A percentile compares a stretch with the other conserved stretches of the same genome.
Evolutionary conservation across 2,329 filamentous ascomycete species (phyloP).

Genomic region (Dactylonectria macrodidyma): DNA sequence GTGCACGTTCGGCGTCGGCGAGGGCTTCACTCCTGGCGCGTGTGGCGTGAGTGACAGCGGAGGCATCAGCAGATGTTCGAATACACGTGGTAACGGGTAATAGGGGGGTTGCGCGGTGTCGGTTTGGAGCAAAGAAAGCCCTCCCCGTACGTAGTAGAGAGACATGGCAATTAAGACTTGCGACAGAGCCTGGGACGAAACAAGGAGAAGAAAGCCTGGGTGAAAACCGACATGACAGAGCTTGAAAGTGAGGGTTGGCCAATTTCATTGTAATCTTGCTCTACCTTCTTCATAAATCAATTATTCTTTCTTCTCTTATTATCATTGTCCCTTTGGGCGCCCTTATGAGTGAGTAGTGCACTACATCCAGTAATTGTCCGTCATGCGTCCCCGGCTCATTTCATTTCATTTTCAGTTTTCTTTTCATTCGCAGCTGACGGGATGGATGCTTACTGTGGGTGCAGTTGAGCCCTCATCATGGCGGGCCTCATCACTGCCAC

Average conservation of each 20-base stretch:
- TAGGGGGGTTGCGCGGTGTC: no score
- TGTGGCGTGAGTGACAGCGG: neutral
- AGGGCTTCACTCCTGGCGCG: neutral
- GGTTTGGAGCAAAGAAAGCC: no score
- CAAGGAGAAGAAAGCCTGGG: neutral
- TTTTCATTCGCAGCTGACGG: neutral
- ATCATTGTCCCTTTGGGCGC: neutral
- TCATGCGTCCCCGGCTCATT: neutral
- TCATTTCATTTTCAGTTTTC: conserved; percentile 5
- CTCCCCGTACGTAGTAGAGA: neutral
- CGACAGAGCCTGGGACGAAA: neutral
- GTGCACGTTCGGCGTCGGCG: neutral
- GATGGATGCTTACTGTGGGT: conserved; percentile 1
- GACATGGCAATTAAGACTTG: neutral
- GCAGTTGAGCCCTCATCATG: neutral
- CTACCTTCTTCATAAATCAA: neutral
- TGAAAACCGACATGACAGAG: neutral
- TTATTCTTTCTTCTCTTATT: neutral
- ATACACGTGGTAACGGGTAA: no score
- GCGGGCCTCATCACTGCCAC: neutral
- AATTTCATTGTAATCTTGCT: neutral
- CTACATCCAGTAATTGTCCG: neutral
- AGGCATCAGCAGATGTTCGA: neutral
- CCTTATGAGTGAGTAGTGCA: neutral
- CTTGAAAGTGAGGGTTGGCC: neutral